Evolutionary conservation across 148 eudicot species (phyloP).

Genomic region (Amaranthus palmeri): DNA sequence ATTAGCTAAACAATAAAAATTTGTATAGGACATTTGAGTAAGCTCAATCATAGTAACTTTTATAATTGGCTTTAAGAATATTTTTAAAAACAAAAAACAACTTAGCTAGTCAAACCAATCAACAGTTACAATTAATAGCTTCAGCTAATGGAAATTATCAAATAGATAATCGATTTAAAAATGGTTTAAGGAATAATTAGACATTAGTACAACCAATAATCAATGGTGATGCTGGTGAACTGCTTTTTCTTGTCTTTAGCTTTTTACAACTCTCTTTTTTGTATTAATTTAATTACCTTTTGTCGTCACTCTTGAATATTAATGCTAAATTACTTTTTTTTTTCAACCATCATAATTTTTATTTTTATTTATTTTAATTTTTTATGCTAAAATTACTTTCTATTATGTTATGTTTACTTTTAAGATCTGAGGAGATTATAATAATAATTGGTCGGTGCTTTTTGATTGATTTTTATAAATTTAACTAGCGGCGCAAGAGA

Average conservation of each 20-base stretch:
- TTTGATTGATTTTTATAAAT: background rate
- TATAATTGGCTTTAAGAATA: too few species aligned
- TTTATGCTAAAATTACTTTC: background rate
- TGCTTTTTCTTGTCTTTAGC: constrained; percentile 10
- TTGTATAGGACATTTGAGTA: too few species aligned
- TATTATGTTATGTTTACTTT: background rate
- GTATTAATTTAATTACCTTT: background rate
- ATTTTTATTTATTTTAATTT: background rate
- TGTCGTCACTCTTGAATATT: constrained; percentile 13
- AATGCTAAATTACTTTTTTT: background rate
- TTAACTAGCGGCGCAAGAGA: constrained; percentile 8
- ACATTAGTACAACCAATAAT: background rate
- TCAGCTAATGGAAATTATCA: background rate
- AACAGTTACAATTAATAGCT: too few species aligned
- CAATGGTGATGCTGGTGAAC: constrained; percentile 5
- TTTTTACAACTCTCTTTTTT: constrained; percentile 7
- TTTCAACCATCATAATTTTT: too few species aligned
- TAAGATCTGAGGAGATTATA: constrained; percentile 1
- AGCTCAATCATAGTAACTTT: too few species aligned
- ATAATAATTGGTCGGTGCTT: constrained; percentile 10
- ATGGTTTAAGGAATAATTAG: background rate
- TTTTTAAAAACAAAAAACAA: too few species aligned
- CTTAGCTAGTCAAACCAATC: too few species aligned
- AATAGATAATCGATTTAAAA: background rate
- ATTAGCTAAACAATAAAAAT: too few species aligned